Conservation (phyloP, 2,329 filamentous ascomycete genomes). For the Ophiocordyceps camponoti-rufipedis region DNA sequence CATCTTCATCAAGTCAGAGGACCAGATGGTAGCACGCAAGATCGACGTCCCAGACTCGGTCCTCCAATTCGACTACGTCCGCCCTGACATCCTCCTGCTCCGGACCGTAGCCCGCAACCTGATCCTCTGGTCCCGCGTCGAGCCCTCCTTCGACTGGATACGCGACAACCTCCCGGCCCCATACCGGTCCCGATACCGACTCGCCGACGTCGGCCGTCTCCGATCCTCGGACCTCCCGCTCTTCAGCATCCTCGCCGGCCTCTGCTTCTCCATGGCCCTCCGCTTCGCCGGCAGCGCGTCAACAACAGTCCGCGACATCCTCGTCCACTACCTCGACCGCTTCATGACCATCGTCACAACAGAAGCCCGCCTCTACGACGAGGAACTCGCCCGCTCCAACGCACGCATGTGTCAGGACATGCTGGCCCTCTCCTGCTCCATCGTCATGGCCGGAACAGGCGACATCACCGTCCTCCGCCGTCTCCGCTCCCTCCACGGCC, state of each 20-base stretch:
- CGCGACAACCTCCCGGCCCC: slow-evolving; percentile 50
- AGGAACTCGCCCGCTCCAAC: slow-evolving; percentile 64
- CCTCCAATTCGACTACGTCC: slow-evolving; percentile 86
- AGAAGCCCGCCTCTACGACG: slow-evolving; percentile 49
- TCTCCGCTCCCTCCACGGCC: slow-evolving; percentile 72
- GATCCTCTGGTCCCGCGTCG: slow-evolving; percentile 80
- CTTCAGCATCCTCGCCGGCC: slow-evolving; percentile 77
- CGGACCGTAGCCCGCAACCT: slow-evolving; percentile 78
- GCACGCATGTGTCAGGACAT: slow-evolving; percentile 84
- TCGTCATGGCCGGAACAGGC: slow-evolving; percentile 91
- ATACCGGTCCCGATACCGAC: slow-evolving; percentile 43
- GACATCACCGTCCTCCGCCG: slow-evolving; percentile 74
- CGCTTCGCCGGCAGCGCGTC: slow-evolving; percentile 60
- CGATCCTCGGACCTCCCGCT: slow-evolving; percentile 76
- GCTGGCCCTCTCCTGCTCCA: slow-evolving; percentile 62
- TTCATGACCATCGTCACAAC: slow-evolving; percentile 46
- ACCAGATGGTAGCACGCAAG: slow-evolving; percentile 71
- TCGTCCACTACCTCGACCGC: slow-evolving; percentile 71
- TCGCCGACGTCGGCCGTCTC: slow-evolving; percentile 42
- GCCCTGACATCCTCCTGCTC: slow-evolving; percentile 80
- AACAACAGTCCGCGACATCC: slow-evolving; percentile 53
- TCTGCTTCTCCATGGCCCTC: slow-evolving; percentile 65
- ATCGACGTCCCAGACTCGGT: slow-evolving; percentile 83
- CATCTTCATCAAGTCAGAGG: slow-evolving; percentile 94
- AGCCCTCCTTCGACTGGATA: slow-evolving; percentile 59